These are phyloP conservation scores for Vitis cinerea DNA, from an alignment of 164 flowering plant species.

Conservation along the genomic window DNA sequence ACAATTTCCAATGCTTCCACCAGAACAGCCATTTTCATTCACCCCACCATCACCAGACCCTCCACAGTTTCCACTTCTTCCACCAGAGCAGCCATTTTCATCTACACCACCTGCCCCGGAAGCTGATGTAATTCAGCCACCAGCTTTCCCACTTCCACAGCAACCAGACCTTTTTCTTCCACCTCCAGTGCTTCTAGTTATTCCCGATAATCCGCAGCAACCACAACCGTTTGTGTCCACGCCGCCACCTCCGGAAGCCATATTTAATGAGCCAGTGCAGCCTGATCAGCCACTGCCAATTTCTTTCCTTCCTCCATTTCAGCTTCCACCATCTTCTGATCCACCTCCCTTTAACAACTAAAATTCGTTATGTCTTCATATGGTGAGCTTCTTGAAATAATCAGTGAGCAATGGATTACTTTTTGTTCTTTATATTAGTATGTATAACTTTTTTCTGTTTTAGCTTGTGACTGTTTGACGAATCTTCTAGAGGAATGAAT, in stretches of 20 bases:
- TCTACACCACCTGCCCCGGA: conserved; percentile 1
- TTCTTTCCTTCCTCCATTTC: conserved; percentile 7
- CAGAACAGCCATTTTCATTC: background rate
- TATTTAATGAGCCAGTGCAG: conserved; percentile 2
- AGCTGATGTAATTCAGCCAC: background rate
- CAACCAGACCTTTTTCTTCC: conserved; percentile 14
- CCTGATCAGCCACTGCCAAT: conserved; percentile 2
- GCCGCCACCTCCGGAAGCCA: conserved; percentile 5
- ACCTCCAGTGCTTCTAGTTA: conserved; percentile 17
- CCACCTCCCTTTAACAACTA: background rate
- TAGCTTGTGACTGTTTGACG: too few relatives aligned
- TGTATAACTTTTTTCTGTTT: too few relatives aligned
- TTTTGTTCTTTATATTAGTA: too few relatives aligned
- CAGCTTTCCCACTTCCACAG: conserved; percentile 3
- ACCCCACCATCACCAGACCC: conserved; percentile 2
- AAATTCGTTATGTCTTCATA: too few relatives aligned
- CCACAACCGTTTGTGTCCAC: conserved; percentile 1
- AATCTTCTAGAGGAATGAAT: too few relatives aligned
- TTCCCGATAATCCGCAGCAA: conserved; percentile 6
- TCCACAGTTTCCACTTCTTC: conserved; percentile 17
- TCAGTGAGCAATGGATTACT: too few relatives aligned
- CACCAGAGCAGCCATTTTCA: conserved; percentile 7
- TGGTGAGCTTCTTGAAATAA: too few relatives aligned
- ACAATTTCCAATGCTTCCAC: conserved; percentile 14
- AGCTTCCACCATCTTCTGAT: conserved; percentile 9